Conservation (phyloP, 108 stramenopile genomes). For the Stephanodiscus triporus region DNA sequence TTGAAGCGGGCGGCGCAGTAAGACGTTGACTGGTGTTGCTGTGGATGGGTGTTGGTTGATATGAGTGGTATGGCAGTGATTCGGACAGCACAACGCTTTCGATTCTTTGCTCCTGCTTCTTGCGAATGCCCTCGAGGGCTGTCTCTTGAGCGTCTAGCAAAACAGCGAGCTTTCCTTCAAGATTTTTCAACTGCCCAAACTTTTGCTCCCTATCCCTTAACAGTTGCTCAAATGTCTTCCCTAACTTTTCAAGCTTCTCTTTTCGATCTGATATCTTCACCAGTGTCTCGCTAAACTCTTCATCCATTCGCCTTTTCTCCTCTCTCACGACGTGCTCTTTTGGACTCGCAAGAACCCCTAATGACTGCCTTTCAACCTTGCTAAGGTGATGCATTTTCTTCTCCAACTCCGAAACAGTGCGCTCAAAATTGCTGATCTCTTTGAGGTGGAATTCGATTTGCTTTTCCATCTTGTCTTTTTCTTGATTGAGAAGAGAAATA, state of each 20-base stretch:
- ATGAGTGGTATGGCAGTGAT: not conserved
- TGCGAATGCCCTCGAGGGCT: slow-evolving; percentile 70
- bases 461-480: slow-evolving; percentile 83
- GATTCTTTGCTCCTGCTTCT: slow-evolving; percentile 2
- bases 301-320: slow-evolving; percentile 82
- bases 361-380: slow-evolving; percentile 70
- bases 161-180: slow-evolving; percentile 89
- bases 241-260: slow-evolving; percentile 65
- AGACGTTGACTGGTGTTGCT: not conserved
- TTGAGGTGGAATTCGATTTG: slow-evolving; percentile 69
- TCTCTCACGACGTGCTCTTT: slow-evolving; percentile 65
- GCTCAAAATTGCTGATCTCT: slow-evolving; percentile 82
- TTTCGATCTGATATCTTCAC: slow-evolving; percentile 83
- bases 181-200: slow-evolving; percentile 76
- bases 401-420: slow-evolving; percentile 72
- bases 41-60: slow-evolving; percentile 23
- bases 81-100: not conserved
- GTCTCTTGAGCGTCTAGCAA: slow-evolving; percentile 89
- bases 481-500: slow-evolving; percentile 78
- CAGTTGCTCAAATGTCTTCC: slow-evolving; percentile 65
- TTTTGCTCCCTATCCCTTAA: slow-evolving; percentile 73
- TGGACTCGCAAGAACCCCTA: slow-evolving; percentile 60
- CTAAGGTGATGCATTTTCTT: slow-evolving; percentile 84
- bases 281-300: slow-evolving; percentile 84
- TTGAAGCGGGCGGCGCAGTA: not conserved